Evolutionary conservation across 306 rosid species (phyloP), one percentile per base, ranked within the genome.

Genomic region (Quercus berberidifolia): DNA sequence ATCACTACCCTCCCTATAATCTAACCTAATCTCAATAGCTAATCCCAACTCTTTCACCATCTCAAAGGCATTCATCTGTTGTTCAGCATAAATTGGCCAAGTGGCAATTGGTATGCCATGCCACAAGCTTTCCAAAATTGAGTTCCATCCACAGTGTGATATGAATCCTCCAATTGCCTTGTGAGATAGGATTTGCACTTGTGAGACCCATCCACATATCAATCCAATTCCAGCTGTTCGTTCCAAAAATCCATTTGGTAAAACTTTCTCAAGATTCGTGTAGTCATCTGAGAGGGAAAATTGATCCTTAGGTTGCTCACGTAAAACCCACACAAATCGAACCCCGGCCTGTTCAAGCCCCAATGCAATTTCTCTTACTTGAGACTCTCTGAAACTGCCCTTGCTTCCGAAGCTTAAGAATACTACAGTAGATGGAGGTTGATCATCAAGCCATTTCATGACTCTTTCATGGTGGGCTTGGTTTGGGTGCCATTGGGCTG

Each of bases 61-160:
- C 82, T 86, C 76, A 23, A 90, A 89, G 6, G 93, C 95, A 15
- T 89, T 87, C 90, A 91, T 55, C 0, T 87, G 88, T 72, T 89
- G 93, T 10, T 89, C 92, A 0, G 89, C 89, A 5, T 86, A 86
- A 17, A 89, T 3, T 1, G 92, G 96, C 93, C 96, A 91, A 19
- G 93, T 89, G 78, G 89, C 93, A 76, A 91, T 28, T 0, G 86
- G 87, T 15, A 91, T 89, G 0, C 91, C 96, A 4, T 84, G 23
- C 96, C 92, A 91, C 60, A 89, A 28, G 65, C 96, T 89, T 73
- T 89, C 96, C 31, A 91, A 25, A 13, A 87, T 74, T 0, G 96
- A 91, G 73, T 89, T 91, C 93, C 96, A 91, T 5, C 96, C 93
- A 26, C 93, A 91, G 5, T 89, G 93, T 1, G 93, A 89, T 70